These are phyloP conservation scores for Mrakia gelida DNA, from an alignment of 768 basidiomycete genomes.

Conservation along the genomic window DNA sequence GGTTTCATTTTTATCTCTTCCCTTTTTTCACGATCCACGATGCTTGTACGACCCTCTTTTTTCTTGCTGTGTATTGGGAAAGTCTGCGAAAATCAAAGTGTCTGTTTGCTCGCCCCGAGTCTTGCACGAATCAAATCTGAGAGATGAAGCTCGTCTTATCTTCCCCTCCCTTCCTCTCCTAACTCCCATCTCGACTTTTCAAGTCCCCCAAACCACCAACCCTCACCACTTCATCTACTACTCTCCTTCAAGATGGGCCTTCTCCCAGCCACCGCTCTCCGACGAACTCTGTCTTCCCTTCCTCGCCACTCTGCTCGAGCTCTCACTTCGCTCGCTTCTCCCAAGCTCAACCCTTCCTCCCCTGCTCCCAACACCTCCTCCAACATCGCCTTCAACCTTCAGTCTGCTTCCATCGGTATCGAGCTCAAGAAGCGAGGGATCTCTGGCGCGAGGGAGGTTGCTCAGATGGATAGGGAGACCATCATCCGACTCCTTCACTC, in stretches of 20 bases:
- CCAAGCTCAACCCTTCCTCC: conserved; percentile 10
- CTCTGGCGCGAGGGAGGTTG: conserved; percentile 22
- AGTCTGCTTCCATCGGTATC: conserved; percentile 4
- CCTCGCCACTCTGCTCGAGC: neutral
- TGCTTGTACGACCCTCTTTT: neutral
- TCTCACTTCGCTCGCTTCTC: conserved; percentile 25
- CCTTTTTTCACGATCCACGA: too few species aligned
- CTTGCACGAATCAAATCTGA: neutral
- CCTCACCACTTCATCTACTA: neutral
- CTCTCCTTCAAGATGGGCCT: neutral
- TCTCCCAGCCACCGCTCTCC: conserved; percentile 2
- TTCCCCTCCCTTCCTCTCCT: neutral
- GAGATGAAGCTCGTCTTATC: neutral
- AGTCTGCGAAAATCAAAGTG: neutral
- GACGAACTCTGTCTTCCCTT: neutral
- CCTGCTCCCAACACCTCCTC: neutral
- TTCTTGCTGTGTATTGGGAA: neutral
- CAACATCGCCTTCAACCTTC: conserved; percentile 22
- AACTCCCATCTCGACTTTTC: neutral
- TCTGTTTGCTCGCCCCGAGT: too few species aligned
- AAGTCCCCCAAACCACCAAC: neutral
- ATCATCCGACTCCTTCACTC: conserved; percentile 95
- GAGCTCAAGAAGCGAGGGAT: conserved; percentile 28
- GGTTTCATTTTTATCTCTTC: neutral
- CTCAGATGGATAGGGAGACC: conserved; percentile 56